A percentile compares a stretch with the other conserved stretches of the same genome.
phyloP scores from a whole-genome alignment of 106 monocot genomes.

The Dioscorea zingiberensis region DNA sequence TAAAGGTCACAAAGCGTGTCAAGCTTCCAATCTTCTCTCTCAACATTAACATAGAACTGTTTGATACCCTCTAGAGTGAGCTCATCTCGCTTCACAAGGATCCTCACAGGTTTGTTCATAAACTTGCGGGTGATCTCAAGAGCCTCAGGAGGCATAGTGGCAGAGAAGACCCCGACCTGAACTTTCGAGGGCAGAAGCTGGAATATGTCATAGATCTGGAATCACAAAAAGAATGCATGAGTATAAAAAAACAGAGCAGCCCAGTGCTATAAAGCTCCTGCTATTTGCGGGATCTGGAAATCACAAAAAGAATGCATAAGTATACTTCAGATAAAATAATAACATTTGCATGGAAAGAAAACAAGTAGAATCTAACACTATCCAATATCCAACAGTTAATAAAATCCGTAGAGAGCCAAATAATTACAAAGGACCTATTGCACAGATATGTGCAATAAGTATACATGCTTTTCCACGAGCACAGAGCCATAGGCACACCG shows the following conservation, averaged over 20 bases:
- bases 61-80: slow-evolving; percentile 85
- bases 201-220: slow-evolving; percentile 86
- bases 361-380: no score
- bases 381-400: no score
- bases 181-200: slow-evolving; percentile 70
- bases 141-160: slow-evolving; percentile 83
- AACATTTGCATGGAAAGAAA: no score
- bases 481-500: no score
- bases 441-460: no score
- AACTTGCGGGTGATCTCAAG: slow-evolving; percentile 79
- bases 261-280: no score
- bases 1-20: slow-evolving; percentile 82
- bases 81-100: slow-evolving; percentile 79
- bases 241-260: no score
- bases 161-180: slow-evolving; percentile 80
- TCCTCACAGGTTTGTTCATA: slow-evolving; percentile 83
- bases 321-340: neutral
- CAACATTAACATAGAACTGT: slow-evolving; percentile 75
- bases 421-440: no score
- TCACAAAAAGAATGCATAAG: neutral
- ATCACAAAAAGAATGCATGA: no score
- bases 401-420: no score
- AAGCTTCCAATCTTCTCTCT: slow-evolving; percentile 74
- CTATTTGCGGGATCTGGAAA: no score
- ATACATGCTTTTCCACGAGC: no score